Evolutionary conservation across 2,329 filamentous ascomycete genomes (phyloP), one percentile per base, ranked within the genome.

Genomic region (Onygenales sp.): DNA sequence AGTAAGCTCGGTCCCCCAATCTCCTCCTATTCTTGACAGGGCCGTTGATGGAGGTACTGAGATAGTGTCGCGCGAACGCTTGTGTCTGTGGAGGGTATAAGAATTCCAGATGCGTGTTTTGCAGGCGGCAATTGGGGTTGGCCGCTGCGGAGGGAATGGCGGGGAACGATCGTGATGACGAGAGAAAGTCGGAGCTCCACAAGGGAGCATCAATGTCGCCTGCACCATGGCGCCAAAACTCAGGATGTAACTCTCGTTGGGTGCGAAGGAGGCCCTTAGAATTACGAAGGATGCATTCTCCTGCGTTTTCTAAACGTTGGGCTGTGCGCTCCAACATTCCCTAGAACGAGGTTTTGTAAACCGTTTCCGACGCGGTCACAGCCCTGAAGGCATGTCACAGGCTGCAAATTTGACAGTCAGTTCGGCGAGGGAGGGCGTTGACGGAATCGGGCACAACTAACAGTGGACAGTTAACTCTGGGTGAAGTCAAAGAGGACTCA

Each of bases 241-340:
- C 58, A 27, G 65, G 61, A 56, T 65, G 65, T 11, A 74, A 59
- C n/a, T 64, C 59, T 47, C 64, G 63, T 56, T 59, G 61, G 49
- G 62, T 65, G 58, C 70, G 67, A 59, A 73, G 59, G n/a, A 65
- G 63, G 52, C 63, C 62, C 55, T 69, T 68, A 51, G 70, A 60
- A 57, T 70, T 67, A 58, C 67, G 68, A 56, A 74, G 63, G 57
- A 75, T 63, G 67, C 70, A 69, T 65, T 73, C 68, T 61, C 73
- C 72, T 62, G 73, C 74, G 67, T 67, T 73, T 65, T 77, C 74
- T 64, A 77, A 67, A 63, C 70, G 74, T 68, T 72, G 68, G 56
- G 71, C 68, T 60, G 74, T 70, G 64, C 74, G 73, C 73, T 77
- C 74, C 63, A 77, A 73, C 75, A 77, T 77, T 65, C 70, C 74